phyloP scores from a whole-genome alignment of 75 land plant species.

The Picea sitchensis region DNA sequence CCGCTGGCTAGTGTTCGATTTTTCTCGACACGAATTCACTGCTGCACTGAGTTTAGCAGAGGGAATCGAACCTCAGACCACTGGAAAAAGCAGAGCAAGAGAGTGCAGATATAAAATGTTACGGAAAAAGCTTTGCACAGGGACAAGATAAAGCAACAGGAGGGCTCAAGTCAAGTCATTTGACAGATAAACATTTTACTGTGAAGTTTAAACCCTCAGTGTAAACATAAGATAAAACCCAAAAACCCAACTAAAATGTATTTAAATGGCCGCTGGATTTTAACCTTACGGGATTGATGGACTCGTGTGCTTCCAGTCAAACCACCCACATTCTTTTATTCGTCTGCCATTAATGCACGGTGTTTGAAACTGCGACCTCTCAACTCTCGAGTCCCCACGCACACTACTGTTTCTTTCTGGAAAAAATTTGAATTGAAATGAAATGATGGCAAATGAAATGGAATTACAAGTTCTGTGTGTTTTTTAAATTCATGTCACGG shows the following conservation, averaged over 20 bases:
- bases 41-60: background rate
- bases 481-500: background rate
- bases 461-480: background rate
- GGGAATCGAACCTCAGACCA: background rate
- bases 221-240: background rate
- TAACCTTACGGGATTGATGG: background rate
- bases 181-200: slow-evolving; percentile 1
- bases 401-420: too few relatives aligned
- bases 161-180: slow-evolving; percentile 1
- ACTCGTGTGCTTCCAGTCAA: background rate
- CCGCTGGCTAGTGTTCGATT: background rate
- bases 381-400: background rate
- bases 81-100: background rate
- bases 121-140: background rate
- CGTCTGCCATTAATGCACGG: background rate
- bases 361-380: slow-evolving; percentile 10
- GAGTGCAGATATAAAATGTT: background rate
- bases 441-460: slow-evolving; percentile 6
- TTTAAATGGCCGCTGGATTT: background rate
- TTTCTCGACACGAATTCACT: background rate
- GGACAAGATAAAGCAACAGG: background rate
- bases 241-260: background rate
- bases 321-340: background rate
- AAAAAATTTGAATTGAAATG: background rate
- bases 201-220: background rate